phyloP scores from a whole-genome alignment of 163 green algal species.

The Scenedesmus sp. region DNA sequence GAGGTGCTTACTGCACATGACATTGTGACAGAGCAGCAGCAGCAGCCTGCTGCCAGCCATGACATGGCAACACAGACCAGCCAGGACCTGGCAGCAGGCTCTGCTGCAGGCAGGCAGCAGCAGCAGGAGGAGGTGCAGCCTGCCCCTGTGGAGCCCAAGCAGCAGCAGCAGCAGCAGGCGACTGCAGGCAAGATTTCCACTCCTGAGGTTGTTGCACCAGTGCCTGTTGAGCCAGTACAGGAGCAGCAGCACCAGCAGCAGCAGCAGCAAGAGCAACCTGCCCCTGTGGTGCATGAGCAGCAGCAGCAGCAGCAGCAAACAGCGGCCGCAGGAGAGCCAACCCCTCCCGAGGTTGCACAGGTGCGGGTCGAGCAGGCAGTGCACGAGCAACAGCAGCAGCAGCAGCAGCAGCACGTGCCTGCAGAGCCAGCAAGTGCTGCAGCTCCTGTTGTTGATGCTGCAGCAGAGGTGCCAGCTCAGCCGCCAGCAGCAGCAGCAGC shows the following conservation, averaged over 20 bases:
- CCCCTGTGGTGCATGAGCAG: background rate
- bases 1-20: background rate
- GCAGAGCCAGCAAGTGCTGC: background rate
- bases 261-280: too few species aligned
- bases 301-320: background rate
- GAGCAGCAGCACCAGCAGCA: too few species aligned
- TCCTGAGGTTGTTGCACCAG: too few species aligned
- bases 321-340: background rate
- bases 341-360: too few species aligned
- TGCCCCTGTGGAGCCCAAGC: background rate
- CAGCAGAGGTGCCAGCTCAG: background rate
- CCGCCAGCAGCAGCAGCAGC: conserved; percentile 11
- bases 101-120: conserved; percentile 12
- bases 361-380: background rate
- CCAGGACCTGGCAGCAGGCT: background rate
- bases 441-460: background rate
- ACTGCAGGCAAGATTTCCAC: too few species aligned
- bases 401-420: background rate
- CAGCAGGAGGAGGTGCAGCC: background rate
- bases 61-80: background rate
- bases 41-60: background rate
- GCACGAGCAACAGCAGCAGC: background rate
- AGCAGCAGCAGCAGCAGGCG: conserved; percentile 1
- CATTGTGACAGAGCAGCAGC: conserved; percentile 27
- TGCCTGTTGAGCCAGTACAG: too few species aligned